A percentile compares a stretch with the other conserved stretches of the same genome.
phyloP scores from a whole-genome alignment of 805 yeast genomes.

The Saturnispora ahearnii region DNA sequence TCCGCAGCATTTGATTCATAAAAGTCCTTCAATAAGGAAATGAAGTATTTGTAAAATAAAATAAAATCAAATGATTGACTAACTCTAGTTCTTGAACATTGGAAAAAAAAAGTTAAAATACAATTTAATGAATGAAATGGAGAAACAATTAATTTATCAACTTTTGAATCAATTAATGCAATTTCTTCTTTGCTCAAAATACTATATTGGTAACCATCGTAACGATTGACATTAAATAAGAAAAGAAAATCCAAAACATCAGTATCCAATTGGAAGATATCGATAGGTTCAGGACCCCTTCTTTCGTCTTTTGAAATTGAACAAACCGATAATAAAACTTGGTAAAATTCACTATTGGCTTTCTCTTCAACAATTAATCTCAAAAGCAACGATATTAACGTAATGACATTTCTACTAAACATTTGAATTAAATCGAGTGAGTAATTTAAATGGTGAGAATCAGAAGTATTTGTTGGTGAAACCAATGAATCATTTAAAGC shows the following conservation, averaged over 20 bases:
- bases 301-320: neutral
- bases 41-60: conserved; percentile 22
- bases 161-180: neutral
- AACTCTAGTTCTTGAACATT: conserved; percentile 21
- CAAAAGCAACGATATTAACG: conserved; percentile 14
- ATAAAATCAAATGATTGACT: conserved; percentile 23
- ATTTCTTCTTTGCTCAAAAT: neutral
- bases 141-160: conserved; percentile 13
- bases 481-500: conserved; percentile 14
- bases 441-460: neutral
- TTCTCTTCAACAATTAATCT: conserved; percentile 8
- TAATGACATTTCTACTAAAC: conserved; percentile 14
- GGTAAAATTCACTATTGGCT: neutral
- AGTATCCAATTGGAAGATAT: conserved; percentile 6
- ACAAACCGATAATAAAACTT: neutral
- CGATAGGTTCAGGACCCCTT: conserved; percentile 2
- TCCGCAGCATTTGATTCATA: conserved; percentile 3
- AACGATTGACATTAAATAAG: conserved; percentile 2
- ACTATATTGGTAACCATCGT: neutral
- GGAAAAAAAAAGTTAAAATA: conserved; percentile 23
- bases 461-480: neutral
- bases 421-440: conserved; percentile 18
- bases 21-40: conserved; percentile 9
- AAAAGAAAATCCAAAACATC: conserved; percentile 6
- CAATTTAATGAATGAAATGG: conserved; percentile 17